Evolutionary conservation across 2,329 filamentous ascomycete genomes (phyloP).

Genomic region (Colletotrichum somersetense): DNA sequence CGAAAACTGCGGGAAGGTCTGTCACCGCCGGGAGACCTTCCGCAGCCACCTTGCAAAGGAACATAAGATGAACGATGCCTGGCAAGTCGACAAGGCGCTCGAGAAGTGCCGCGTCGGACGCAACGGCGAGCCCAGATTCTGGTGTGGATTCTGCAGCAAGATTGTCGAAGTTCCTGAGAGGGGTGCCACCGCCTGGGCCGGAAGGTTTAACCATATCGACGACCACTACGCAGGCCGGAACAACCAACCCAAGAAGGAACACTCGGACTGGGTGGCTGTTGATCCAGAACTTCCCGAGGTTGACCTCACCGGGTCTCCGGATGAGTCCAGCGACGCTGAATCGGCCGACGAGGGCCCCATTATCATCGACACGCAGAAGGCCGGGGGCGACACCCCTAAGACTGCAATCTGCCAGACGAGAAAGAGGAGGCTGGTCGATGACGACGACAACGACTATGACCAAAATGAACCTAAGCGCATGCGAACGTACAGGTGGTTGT

Average conservation of each 20-base stretch:
- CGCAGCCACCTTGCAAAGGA: conserved; percentile 69
- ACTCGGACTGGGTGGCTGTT: conserved; percentile 67
- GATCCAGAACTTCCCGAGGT: conserved; percentile 46
- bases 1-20: conserved; percentile 68
- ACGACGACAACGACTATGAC: conserved; percentile 25
- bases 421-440: conserved; percentile 25
- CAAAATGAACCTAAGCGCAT: conserved; percentile 41
- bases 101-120: conserved; percentile 71
- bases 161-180: conserved; percentile 65
- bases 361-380: neutral
- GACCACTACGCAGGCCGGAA: conserved; percentile 72
- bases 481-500: conserved; percentile 47
- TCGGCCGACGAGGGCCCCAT: conserved; percentile 15
- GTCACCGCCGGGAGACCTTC: conserved; percentile 70
- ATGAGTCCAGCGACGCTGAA: conserved; percentile 28
- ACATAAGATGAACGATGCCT: conserved; percentile 56
- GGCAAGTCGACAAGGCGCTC: conserved; percentile 57
- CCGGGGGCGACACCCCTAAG: neutral
- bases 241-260: conserved; percentile 54
- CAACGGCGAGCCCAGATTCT: conserved; percentile 76
- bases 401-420: conserved; percentile 5
- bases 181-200: conserved; percentile 68
- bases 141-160: conserved; percentile 85
- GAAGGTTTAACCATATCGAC: conserved; percentile 79
- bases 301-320: conserved; percentile 1